Percentiles rank a stretch among this genome's conserved stretches.
Evolutionary conservation across 192 early-diverging fungal genomes (phyloP).

Genomic region (Entrophospora sp.): DNA sequence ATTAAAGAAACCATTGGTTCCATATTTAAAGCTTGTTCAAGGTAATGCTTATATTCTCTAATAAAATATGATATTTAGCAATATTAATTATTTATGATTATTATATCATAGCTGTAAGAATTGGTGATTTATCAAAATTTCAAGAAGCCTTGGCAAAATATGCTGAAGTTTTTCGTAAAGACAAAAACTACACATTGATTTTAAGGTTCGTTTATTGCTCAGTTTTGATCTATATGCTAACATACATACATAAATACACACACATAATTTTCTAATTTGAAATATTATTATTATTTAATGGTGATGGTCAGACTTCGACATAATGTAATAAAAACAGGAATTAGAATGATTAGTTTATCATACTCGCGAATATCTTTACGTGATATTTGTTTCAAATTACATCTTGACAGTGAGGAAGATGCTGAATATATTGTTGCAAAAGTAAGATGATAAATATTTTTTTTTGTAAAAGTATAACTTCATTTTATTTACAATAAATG

Average conservation of each 20-base stretch:
- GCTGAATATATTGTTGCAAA: slow-evolving; percentile 99
- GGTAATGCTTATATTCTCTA: too few species aligned
- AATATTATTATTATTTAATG: too few species aligned
- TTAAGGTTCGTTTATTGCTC: too few species aligned
- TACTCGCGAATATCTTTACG: slow-evolving; percentile 91
- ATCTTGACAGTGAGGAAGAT: slow-evolving; percentile 96
- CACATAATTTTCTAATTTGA: too few species aligned
- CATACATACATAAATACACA: too few species aligned
- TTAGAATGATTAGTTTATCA: too few species aligned
- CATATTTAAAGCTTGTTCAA: slow-evolving; percentile 93
- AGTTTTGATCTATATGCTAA: too few species aligned
- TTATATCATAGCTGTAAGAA: slow-evolving; percentile 72
- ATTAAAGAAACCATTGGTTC: slow-evolving; percentile 73
- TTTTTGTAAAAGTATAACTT: too few species aligned
- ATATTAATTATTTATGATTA: too few species aligned
- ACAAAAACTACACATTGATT: slow-evolving; percentile 86
- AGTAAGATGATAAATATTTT: too few species aligned
- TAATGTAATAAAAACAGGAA: slow-evolving; percentile 98
- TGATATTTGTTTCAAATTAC: slow-evolving; percentile 96
- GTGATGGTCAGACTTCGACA: slow-evolving; percentile 93
- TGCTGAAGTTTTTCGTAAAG: slow-evolving; percentile 65
- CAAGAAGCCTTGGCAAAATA: slow-evolving; percentile 73
- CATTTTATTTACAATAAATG: too few species aligned
- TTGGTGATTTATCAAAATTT: slow-evolving; percentile 92
- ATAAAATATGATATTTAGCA: too few species aligned